Evolutionary conservation across 768 basidiomycete species (phyloP).

Genomic region (Hemileccinum impolitum): DNA sequence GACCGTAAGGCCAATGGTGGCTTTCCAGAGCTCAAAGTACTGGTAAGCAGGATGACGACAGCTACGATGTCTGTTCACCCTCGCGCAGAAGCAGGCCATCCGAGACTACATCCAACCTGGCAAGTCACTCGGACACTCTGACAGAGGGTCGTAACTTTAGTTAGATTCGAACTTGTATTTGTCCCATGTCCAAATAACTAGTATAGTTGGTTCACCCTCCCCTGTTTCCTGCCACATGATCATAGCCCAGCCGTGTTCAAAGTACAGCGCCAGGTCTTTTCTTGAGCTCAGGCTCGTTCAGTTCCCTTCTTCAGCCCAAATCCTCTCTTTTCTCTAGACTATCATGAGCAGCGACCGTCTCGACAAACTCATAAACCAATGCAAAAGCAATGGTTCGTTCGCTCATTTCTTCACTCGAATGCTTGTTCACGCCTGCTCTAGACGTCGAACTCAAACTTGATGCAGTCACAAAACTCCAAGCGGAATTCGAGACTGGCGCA

Average conservation of each 20-base stretch:
- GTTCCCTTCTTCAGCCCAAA: slow-evolving; percentile 7
- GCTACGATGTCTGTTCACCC: slow-evolving; percentile 4
- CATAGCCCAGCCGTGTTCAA: no score
- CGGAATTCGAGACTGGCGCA: slow-evolving; percentile 64
- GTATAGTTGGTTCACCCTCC: no score
- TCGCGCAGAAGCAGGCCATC: slow-evolving; percentile 78
- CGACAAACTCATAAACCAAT: slow-evolving; percentile 61
- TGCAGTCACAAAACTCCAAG: slow-evolving; percentile 74
- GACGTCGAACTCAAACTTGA: slow-evolving; percentile 82
- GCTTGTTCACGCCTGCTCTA: slow-evolving; percentile 9
- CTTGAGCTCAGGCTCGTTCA: slow-evolving; percentile 22
- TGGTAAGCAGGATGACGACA: slow-evolving; percentile 47
- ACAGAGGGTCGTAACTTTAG: slow-evolving; percentile 41
- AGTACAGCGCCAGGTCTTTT: slow-evolving; percentile 11
- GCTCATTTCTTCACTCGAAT: slow-evolving; percentile 5
- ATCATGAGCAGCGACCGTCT: slow-evolving; percentile 55
- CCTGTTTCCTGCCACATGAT: no score
- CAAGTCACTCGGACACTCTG: slow-evolving; percentile 85
- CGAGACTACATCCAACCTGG: slow-evolving; percentile 81
- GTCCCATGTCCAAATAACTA: no score
- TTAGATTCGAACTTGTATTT: neutral
- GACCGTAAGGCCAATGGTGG: slow-evolving; percentile 89
- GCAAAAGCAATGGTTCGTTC: slow-evolving; percentile 58
- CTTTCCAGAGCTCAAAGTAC: slow-evolving; percentile 85
- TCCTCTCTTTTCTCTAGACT: slow-evolving; percentile 15